Evolutionary conservation across 1,284 basidiomycete genomes (phyloP).

Genomic region (Naganishia sp.): DNA sequence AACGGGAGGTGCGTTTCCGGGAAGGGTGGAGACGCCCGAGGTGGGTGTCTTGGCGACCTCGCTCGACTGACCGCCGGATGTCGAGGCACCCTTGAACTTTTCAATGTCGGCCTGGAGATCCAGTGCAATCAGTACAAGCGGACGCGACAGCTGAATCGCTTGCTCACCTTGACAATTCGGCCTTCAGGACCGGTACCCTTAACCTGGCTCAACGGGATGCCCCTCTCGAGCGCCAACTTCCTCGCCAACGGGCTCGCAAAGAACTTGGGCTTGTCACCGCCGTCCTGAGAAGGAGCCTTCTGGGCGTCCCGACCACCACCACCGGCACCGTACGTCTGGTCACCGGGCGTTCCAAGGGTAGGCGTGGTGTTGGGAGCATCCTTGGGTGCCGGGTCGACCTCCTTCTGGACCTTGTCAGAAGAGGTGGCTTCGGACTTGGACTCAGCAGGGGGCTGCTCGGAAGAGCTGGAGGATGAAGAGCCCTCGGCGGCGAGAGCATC

Average conservation of each 20-base stretch:
- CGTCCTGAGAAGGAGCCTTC: conserved; percentile 43
- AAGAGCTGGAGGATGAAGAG: conserved; percentile 28
- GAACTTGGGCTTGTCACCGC: conserved; percentile 64
- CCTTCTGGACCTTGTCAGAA: conserved; percentile 24
- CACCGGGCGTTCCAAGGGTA: conserved; percentile 45
- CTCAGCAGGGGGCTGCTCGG: conserved; percentile 36
- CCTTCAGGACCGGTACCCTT: conserved; percentile 94
- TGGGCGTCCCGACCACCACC: conserved; percentile 47
- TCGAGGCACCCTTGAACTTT: conserved; percentile 68
- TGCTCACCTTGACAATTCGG: conserved; percentile 77
- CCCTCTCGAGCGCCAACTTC: conserved; percentile 92
- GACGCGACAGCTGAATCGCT: neutral
- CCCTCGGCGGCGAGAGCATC: conserved; percentile 30
- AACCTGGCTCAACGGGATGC: conserved; percentile 85
- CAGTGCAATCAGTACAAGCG: neutral
- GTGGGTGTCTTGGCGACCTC: conserved; percentile 56
- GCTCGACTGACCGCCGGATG: conserved; percentile 55
- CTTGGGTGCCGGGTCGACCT: conserved; percentile 16
- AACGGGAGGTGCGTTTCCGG: conserved; percentile 45
- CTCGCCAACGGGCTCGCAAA: conserved; percentile 94
- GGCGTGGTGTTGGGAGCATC: conserved; percentile 37
- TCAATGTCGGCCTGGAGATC: conserved; percentile 69
- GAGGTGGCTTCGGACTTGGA: conserved; percentile 36
- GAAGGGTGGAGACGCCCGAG: conserved; percentile 56
- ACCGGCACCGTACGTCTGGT: conserved; percentile 63